Conservation (phyloP, 2,329 filamentous ascomycete species). For the Coniochaeta prunicola region DNA sequence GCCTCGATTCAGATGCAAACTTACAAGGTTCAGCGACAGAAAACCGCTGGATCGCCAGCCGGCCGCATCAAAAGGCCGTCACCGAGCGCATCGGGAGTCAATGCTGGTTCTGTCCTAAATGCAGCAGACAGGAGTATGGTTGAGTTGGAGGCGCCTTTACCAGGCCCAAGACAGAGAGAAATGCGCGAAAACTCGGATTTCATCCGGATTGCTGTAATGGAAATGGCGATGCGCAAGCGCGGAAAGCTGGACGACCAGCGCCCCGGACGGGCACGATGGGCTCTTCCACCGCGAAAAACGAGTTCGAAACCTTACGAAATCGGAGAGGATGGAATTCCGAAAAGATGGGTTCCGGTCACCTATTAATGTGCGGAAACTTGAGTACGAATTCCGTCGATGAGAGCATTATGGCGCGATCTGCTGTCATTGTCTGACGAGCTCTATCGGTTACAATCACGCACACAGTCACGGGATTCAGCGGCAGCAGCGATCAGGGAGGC, state of each 20-base stretch:
- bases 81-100: constrained; percentile 19
- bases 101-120: neutral
- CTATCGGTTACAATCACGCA: neutral
- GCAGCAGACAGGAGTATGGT: neutral
- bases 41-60: constrained; percentile 23
- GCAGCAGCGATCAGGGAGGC: neutral
- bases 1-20: constrained; percentile 68
- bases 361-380: constrained; percentile 1
- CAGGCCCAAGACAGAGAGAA: constrained; percentile 53
- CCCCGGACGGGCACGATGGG: constrained; percentile 61
- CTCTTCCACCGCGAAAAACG: constrained; percentile 57
- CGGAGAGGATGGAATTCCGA: constrained; percentile 49
- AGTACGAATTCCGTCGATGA: neutral
- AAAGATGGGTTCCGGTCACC: constrained; percentile 44
- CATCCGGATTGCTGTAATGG: constrained; percentile 63
- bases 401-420: neutral
- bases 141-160: constrained; percentile 20
- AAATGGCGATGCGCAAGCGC: constrained; percentile 62
- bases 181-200: constrained; percentile 65
- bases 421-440: neutral
- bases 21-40: constrained; percentile 52
- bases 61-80: constrained; percentile 17
- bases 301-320: constrained; percentile 47
- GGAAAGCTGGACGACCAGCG: constrained; percentile 60
- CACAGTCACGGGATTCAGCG: neutral